These are phyloP conservation scores for Murraya koenigii DNA, from an alignment of 345 rosid genomes.

Conservation along the genomic window DNA sequence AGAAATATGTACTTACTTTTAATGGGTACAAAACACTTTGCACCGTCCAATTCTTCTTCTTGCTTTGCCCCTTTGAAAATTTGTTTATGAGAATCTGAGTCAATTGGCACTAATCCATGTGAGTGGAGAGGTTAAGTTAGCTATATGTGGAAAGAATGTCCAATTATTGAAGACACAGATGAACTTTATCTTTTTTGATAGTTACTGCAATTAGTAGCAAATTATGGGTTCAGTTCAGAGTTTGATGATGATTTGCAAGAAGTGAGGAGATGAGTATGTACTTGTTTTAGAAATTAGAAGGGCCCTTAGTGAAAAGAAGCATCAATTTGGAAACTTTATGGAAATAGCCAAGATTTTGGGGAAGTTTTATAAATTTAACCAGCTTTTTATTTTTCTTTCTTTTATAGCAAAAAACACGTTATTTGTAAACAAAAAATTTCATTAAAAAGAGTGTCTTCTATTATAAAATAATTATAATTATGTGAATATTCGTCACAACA, in stretches of 20 bases:
- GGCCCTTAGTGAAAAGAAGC: neutral
- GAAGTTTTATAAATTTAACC: too few species aligned
- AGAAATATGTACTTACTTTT: neutral
- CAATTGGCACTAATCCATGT: conserved; percentile 15
- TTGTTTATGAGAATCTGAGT: conserved; percentile 27
- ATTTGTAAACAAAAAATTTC: too few species aligned
- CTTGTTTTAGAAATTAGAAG: neutral
- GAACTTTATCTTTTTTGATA: neutral
- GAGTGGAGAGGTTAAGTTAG: neutral
- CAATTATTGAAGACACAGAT: neutral
- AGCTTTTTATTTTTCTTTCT: too few species aligned
- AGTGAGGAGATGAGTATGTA: neutral
- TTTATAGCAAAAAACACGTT: too few species aligned
- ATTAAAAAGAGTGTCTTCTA: too few species aligned
- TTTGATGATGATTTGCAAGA: neutral
- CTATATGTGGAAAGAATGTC: conserved; percentile 14
- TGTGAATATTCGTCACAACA: too few species aligned
- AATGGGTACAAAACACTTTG: conserved; percentile 8
- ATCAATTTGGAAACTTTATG: neutral
- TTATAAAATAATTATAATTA: too few species aligned
- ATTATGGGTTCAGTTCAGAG: neutral
- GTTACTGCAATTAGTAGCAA: neutral
- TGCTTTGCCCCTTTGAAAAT: neutral
- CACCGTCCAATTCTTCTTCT: conserved; percentile 24
- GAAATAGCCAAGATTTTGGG: neutral